Percentiles rank a stretch among this genome's conserved stretches.
Evolutionary conservation across 345 rosid species (phyloP).

Genomic region (Moricandia moricandioides): DNA sequence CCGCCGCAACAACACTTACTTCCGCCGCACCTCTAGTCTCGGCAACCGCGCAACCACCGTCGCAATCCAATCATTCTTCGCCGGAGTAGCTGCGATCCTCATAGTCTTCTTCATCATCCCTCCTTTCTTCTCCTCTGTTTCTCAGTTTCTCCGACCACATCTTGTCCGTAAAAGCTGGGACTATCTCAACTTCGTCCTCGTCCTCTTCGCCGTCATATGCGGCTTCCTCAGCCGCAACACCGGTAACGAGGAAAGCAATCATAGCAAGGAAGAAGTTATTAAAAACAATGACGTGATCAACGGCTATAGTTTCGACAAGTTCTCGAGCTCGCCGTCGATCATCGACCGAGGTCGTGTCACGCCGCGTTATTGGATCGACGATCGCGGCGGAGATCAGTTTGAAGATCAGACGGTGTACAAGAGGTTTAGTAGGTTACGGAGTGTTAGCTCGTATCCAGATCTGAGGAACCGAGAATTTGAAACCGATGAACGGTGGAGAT

Average conservation of each 20-base stretch:
- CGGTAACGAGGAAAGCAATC: slow-evolving; percentile 31
- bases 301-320: slow-evolving; percentile 31
- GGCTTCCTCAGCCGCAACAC: slow-evolving; percentile 59
- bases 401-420: slow-evolving; percentile 42
- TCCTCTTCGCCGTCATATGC: slow-evolving; percentile 73
- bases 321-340: slow-evolving; percentile 32
- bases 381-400: slow-evolving; percentile 22
- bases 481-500: slow-evolving; percentile 58
- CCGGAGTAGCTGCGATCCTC: slow-evolving; percentile 50
- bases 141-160: slow-evolving; percentile 60
- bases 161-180: slow-evolving; percentile 74
- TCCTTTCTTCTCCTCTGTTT: slow-evolving; percentile 46
- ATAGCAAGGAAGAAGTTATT: neutral
- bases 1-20: slow-evolving; percentile 36
- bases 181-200: slow-evolving; percentile 64
- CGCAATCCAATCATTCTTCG: slow-evolving; percentile 39
- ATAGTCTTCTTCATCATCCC: slow-evolving; percentile 50
- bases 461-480: slow-evolving; percentile 46
- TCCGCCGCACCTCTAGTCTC: slow-evolving; percentile 34
- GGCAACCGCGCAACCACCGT: slow-evolving; percentile 21
- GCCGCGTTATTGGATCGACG: slow-evolving; percentile 48
- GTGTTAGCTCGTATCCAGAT: slow-evolving; percentile 81
- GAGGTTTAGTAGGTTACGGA: slow-evolving; percentile 50
- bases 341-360: slow-evolving; percentile 30
- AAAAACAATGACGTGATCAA: neutral